Percentiles rank a stretch among this genome's conserved stretches.
phyloP scores from a whole-genome alignment of 805 yeast genomes.

The Candida maris region DNA sequence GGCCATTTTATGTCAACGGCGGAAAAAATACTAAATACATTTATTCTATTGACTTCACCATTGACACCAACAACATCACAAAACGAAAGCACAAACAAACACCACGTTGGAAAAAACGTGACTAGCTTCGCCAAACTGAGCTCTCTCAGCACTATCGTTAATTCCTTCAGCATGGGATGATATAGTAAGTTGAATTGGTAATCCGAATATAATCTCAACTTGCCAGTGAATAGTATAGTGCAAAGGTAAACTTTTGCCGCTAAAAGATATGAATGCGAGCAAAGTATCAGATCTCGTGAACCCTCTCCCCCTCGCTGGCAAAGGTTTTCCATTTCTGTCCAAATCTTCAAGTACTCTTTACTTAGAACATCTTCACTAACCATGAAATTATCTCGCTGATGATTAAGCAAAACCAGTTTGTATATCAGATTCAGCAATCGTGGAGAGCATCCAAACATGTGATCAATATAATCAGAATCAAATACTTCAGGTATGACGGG shows the following conservation, averaged over 20 bases:
- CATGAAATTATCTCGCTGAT: slow-evolving; percentile 5
- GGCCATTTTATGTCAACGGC: slow-evolving; percentile 26
- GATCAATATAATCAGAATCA: slow-evolving; percentile 23
- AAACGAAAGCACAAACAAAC: slow-evolving; percentile 24
- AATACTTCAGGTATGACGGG: slow-evolving; percentile 24
- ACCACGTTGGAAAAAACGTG: slow-evolving; percentile 30
- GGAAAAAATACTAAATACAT: slow-evolving; percentile 19
- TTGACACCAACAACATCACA: slow-evolving; percentile 13
- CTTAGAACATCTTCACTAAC: slow-evolving; percentile 7
- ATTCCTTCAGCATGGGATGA: slow-evolving; percentile 6
- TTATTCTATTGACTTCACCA: slow-evolving; percentile 17
- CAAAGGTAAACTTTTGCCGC: slow-evolving; percentile 20
- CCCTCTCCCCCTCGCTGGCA: slow-evolving; percentile 5
- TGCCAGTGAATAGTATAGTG: slow-evolving; percentile 10
- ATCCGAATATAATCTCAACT: slow-evolving; percentile 9
- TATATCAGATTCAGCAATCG: slow-evolving; percentile 21
- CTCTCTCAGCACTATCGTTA: slow-evolving; percentile 10
- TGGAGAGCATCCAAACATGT: slow-evolving; percentile 33
- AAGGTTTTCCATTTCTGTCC: slow-evolving; percentile 11
- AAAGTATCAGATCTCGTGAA: slow-evolving; percentile 14
- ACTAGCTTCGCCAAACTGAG: slow-evolving; percentile 10
- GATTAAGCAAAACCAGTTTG: slow-evolving; percentile 18
- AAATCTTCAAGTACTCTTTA: slow-evolving; percentile 4
- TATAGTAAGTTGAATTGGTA: slow-evolving; percentile 5
- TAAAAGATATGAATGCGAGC: slow-evolving; percentile 22